These are phyloP conservation scores for Talaromyces funiculosus DNA, from an alignment of 2,329 filamentous ascomycete genomes.

Conservation along the genomic window DNA sequence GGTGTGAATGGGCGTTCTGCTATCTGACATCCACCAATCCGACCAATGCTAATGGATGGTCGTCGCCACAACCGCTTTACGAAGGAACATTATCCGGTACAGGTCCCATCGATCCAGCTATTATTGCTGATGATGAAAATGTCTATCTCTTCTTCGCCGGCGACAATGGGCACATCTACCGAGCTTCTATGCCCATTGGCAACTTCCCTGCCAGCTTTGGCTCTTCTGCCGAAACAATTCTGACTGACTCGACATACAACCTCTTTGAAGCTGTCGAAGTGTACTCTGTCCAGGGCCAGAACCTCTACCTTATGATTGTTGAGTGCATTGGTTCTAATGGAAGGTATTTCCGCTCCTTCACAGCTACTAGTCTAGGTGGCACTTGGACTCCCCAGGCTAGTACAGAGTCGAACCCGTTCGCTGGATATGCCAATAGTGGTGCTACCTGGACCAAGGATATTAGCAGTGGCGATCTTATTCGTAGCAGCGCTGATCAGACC, in stretches of 20 bases:
- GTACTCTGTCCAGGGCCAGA: conserved; percentile 53
- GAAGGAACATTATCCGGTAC: conserved; percentile 49
- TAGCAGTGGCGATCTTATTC: conserved; percentile 59
- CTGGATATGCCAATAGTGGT: conserved; percentile 61
- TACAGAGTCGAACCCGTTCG: conserved; percentile 54
- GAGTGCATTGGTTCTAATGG: conserved; percentile 55
- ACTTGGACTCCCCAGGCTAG: conserved; percentile 55
- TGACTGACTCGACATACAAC: conserved; percentile 51
- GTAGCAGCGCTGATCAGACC: conserved; percentile 55
- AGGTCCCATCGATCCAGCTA: conserved; percentile 57
- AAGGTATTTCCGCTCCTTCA: conserved; percentile 63
- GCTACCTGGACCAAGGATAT: conserved; percentile 63
- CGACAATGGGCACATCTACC: conserved; percentile 63
- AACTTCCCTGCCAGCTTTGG: conserved; percentile 60
- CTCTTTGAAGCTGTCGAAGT: conserved; percentile 64
- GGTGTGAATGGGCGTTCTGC: conserved; percentile 55
- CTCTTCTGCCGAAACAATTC: conserved; percentile 42
- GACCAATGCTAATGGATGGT: conserved; percentile 54
- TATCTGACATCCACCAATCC: conserved; percentile 57
- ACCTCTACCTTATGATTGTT: conserved; percentile 62
- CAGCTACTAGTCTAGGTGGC: conserved; percentile 52
- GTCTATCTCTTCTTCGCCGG: conserved; percentile 66
- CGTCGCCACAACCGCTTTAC: conserved; percentile 50
- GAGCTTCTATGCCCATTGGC: conserved; percentile 56
- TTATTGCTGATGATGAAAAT: conserved; percentile 56